Conservation (phyloP, 2,329 filamentous ascomycete species). For the Canariomyces notabilis region DNA sequence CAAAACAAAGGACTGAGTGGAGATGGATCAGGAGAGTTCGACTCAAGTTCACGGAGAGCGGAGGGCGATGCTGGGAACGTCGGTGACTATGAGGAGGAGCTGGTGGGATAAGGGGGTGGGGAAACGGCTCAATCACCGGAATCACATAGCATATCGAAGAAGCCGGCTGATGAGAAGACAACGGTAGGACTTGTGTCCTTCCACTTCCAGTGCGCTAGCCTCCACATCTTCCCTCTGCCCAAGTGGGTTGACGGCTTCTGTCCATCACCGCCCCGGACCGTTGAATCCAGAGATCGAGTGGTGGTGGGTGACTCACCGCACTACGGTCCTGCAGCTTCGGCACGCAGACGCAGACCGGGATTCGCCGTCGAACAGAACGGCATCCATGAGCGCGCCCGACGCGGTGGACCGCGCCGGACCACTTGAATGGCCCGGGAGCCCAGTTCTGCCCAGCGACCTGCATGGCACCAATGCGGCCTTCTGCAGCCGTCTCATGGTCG, state of each 20-base stretch:
- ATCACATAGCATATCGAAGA: constrained; percentile 10
- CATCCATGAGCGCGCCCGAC: constrained; percentile 20
- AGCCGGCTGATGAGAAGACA: constrained; percentile 18
- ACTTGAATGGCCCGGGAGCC: constrained; percentile 21
- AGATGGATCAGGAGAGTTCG: constrained; percentile 1
- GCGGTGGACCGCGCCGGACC: constrained; percentile 24
- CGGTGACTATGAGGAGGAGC: constrained; percentile 2
- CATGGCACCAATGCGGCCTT: constrained; percentile 24
- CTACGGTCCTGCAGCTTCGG: constrained; percentile 14
- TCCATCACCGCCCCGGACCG: constrained; percentile 23
- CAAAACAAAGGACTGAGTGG: too few relatives aligned
- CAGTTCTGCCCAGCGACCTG: constrained; percentile 10
- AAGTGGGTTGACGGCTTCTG: constrained; percentile 2
- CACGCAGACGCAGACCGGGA: constrained; percentile 16
- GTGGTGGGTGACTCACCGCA: constrained; percentile 29
- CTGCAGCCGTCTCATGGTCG: constrained; percentile 25
- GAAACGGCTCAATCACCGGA: constrained; percentile 9
- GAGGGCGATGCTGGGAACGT: constrained; percentile 9
- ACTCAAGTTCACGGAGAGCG: not conserved
- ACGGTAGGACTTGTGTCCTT: not conserved
- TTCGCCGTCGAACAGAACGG: constrained; percentile 3
- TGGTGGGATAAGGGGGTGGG: constrained; percentile 9
- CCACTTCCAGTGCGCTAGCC: not conserved
- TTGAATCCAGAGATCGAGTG: constrained; percentile 26
- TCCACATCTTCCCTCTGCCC: constrained; percentile 15